Percentiles rank a stretch among this genome's conserved stretches.
phyloP scores from a whole-genome alignment of 305 asterid species.

The Solanum chacoense region DNA sequence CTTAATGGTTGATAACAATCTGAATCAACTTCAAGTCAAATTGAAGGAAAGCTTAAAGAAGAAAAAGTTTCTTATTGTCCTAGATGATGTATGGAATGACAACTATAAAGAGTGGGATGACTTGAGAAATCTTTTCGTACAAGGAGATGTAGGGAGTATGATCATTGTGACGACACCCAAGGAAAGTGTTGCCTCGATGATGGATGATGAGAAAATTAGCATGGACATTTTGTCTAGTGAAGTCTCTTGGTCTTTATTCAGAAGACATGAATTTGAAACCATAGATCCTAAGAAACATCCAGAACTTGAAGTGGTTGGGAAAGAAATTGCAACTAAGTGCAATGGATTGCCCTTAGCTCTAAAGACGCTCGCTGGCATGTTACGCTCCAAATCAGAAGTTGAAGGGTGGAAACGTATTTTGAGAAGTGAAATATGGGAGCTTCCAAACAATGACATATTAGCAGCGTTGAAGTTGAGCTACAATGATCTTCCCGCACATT shows the following conservation, averaged over 20 bases:
- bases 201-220: neutral
- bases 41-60: constrained; percentile 16
- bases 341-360: constrained; percentile 21
- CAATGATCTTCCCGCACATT: constrained; percentile 5
- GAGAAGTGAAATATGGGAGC: constrained; percentile 13
- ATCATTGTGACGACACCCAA: constrained; percentile 23
- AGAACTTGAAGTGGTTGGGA: constrained; percentile 7
- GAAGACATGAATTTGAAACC: constrained; percentile 4
- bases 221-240: constrained; percentile 6
- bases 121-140: constrained; percentile 5
- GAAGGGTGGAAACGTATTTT: constrained; percentile 8
- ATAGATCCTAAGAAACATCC: neutral
- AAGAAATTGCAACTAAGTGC: constrained; percentile 20
- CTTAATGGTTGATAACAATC: neutral
- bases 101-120: constrained; percentile 12
- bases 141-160: constrained; percentile 15
- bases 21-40: constrained; percentile 1
- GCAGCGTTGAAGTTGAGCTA: constrained; percentile 14
- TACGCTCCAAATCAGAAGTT: constrained; percentile 4
- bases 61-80: constrained; percentile 12
- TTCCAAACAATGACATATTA: neutral
- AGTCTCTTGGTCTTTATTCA: constrained; percentile 22
- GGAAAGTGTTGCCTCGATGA: constrained; percentile 16
- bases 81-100: constrained; percentile 38
- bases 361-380: constrained; percentile 18